Conservation (phyloP, 2,329 filamentous ascomycete species). For the Madurella fahalii region DNA sequence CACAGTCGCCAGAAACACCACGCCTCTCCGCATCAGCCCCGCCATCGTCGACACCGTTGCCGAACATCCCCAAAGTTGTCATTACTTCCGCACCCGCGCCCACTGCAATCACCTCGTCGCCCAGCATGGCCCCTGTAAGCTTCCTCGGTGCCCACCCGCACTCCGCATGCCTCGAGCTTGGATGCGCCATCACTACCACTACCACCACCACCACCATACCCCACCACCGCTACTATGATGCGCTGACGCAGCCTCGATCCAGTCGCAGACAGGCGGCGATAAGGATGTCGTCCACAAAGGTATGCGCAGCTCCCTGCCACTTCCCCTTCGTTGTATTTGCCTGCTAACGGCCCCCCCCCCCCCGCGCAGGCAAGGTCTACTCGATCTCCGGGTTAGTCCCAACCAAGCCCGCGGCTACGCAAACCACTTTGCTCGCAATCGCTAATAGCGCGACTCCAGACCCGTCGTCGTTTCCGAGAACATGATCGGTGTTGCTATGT, state of each 20-base stretch:
- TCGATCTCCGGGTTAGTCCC: constrained; percentile 57
- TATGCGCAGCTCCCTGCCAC: constrained; percentile 28
- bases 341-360: constrained; percentile 25
- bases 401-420: constrained; percentile 15
- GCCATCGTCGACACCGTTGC: constrained; percentile 1
- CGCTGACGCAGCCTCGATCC: neutral
- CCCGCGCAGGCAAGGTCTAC: constrained; percentile 58
- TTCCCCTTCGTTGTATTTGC: constrained; percentile 4
- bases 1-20: constrained; percentile 23
- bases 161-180: constrained; percentile 1
- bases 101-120: constrained; percentile 25
- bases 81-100: constrained; percentile 28
- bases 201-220: constrained; percentile 2
- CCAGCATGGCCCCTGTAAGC: constrained; percentile 56
- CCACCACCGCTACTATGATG: neutral
- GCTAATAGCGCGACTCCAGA: constrained; percentile 42
- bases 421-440: constrained; percentile 13
- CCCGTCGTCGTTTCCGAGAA: constrained; percentile 96
- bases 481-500: constrained; percentile 99
- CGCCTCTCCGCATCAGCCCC: constrained; percentile 8
- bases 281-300: constrained; percentile 39
- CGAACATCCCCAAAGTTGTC: constrained; percentile 14
- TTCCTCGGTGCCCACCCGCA: constrained; percentile 19
- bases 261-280: constrained; percentile 30
- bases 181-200: constrained; percentile 1